Evolutionary conservation across 306 rosid species (phyloP).

Genomic region (Castanea mollissima): DNA sequence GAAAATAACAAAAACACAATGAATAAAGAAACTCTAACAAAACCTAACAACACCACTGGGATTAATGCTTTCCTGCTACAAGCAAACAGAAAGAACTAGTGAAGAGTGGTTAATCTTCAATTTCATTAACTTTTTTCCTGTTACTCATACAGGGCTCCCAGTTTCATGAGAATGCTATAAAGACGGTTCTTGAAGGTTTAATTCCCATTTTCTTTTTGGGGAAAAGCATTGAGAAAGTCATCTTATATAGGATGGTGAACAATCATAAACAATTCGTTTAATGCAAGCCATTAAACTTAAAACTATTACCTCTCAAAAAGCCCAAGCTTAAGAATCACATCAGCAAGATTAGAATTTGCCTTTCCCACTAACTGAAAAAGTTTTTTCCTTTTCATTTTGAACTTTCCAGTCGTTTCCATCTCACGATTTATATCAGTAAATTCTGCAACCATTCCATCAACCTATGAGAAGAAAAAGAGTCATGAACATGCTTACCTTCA

Average conservation of each 20-base stretch:
- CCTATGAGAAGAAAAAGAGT: conserved; percentile 41
- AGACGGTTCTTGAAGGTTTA: background rate
- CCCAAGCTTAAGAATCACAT: conserved; percentile 96
- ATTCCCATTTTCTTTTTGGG: background rate
- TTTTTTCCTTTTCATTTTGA: conserved; percentile 93
- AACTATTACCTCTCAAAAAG: conserved; percentile 83
- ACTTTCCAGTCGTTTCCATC: conserved; percentile 95
- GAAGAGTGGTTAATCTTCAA: background rate
- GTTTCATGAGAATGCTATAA: background rate
- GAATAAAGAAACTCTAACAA: background rate
- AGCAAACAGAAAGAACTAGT: background rate
- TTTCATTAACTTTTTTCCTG: background rate
- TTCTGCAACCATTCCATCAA: conserved; percentile 98
- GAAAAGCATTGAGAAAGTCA: background rate
- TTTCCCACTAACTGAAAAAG: conserved; percentile 97
- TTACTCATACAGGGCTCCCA: background rate
- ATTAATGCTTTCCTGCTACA: background rate
- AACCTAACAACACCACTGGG: background rate
- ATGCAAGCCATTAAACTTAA: background rate
- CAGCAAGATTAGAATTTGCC: conserved; percentile 98
- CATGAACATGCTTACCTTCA: conserved; percentile 5
- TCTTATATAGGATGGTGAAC: background rate
- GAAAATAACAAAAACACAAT: background rate
- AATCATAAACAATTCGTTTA: background rate
- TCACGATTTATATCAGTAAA: conserved; percentile 97